A percentile compares a stretch with the other conserved stretches of the same genome.
Evolutionary conservation across 805 yeast species (phyloP).

Genomic region (Ogataea minuta): DNA sequence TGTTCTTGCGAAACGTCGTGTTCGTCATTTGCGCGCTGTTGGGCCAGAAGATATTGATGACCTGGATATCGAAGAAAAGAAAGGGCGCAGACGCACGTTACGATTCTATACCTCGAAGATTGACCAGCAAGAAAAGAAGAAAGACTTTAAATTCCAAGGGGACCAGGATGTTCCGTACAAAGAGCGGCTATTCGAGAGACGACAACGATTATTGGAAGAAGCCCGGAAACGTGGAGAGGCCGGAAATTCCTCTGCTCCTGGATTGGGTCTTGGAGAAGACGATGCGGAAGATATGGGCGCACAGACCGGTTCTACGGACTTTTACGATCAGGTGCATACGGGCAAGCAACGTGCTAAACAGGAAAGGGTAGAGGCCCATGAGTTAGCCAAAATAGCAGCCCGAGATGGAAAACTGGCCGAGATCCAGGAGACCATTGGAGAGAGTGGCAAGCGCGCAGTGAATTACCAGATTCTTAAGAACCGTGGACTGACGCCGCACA

Average conservation of each 20-base stretch:
- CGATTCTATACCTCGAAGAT: constrained; percentile 97
- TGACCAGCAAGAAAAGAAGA: constrained; percentile 74
- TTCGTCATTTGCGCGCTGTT: constrained; percentile 39
- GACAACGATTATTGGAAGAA: constrained; percentile 80
- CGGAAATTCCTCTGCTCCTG: constrained; percentile 39
- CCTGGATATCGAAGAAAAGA: constrained; percentile 84
- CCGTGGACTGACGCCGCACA: constrained; percentile 90
- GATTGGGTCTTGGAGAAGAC: constrained; percentile 54
- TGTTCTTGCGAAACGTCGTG: constrained; percentile 49
- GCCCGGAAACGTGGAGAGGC: constrained; percentile 82
- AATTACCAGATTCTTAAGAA: constrained; percentile 94
- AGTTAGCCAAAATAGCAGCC: constrained; percentile 71
- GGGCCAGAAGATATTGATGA: constrained; percentile 71
- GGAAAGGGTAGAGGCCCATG: constrained; percentile 62
- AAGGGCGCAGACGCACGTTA: constrained; percentile 71
- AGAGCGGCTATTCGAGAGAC: constrained; percentile 87
- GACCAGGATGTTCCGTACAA: constrained; percentile 90
- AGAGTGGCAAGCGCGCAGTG: constrained; percentile 89
- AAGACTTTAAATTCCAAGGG: constrained; percentile 62
- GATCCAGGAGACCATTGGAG: constrained; percentile 61
- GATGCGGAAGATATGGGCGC: constrained; percentile 47
- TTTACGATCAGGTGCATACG: constrained; percentile 55
- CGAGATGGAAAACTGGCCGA: constrained; percentile 82
- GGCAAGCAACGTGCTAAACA: constrained; percentile 48
- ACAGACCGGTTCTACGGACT: constrained; percentile 45